Conservation (phyloP, 139 green algal genomes). For the Chlorella ohadii region DNA sequence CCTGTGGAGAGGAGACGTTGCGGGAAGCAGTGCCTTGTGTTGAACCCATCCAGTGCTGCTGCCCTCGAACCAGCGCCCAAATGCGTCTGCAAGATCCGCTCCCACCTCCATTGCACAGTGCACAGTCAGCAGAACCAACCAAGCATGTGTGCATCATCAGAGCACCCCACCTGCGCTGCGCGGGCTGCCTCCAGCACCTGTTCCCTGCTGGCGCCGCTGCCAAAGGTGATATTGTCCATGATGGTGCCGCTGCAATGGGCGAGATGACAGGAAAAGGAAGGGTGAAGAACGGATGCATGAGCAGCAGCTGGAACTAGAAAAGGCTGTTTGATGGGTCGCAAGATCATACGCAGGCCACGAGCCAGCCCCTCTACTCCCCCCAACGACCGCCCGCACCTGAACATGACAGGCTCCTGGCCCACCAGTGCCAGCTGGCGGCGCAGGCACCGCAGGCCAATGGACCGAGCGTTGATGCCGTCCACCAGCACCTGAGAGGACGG, state of each 20-base stretch:
- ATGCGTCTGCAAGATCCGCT: too few species aligned
- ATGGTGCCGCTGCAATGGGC: constrained; percentile 23
- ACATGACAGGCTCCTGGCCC: constrained; percentile 92
- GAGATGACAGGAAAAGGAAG: background rate
- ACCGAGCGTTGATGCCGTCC: constrained; percentile 81
- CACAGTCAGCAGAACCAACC: too few species aligned
- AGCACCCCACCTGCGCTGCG: constrained; percentile 42
- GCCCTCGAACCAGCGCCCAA: too few species aligned
- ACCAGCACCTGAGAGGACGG: constrained; percentile 63
- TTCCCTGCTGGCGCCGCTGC: constrained; percentile 42
- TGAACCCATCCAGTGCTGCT: too few species aligned
- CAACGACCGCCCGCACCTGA: too few species aligned
- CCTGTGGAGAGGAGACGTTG: constrained; percentile 33
- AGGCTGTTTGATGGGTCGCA: too few species aligned
- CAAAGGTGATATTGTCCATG: constrained; percentile 31
- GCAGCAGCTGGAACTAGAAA: too few species aligned
- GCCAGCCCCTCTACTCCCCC: too few species aligned
- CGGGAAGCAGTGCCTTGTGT: too few species aligned
- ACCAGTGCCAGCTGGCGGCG: constrained; percentile 73
- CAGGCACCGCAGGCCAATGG: constrained; percentile 79
- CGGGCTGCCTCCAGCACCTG: constrained; percentile 63
- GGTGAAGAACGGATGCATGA: background rate
- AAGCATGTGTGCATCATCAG: too few species aligned
- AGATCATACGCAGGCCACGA: too few species aligned
- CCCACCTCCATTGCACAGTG: too few species aligned